Evolutionary conservation across 805 yeast species (phyloP).

Genomic region (Alloascoidea africana): DNA sequence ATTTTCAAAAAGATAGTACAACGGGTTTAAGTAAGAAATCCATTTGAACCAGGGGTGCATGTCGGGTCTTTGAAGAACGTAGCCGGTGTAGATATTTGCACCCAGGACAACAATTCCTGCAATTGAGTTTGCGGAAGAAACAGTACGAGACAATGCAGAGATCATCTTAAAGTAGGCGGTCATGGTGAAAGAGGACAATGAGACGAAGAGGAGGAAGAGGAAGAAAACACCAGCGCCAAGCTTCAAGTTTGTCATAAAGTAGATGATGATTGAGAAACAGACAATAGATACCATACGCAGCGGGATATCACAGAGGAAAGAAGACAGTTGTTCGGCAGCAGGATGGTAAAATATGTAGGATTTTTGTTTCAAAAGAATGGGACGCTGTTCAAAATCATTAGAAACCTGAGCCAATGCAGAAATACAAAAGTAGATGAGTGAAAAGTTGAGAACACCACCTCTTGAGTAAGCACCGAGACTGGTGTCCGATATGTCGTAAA

Average conservation of each 20-base stretch:
- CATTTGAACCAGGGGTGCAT: slow-evolving; percentile 66
- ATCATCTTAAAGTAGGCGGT: slow-evolving; percentile 36
- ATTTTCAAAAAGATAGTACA: slow-evolving; percentile 44
- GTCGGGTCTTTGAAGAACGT: slow-evolving; percentile 24
- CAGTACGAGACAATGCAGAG: slow-evolving; percentile 32
- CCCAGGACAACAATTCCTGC: slow-evolving; percentile 39
- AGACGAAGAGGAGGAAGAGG: slow-evolving; percentile 29
- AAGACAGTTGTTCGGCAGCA: slow-evolving; percentile 55
- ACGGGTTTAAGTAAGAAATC: slow-evolving; percentile 44
- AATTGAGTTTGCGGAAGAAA: slow-evolving; percentile 44
- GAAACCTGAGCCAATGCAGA: slow-evolving; percentile 41
- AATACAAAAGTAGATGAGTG: slow-evolving; percentile 46
- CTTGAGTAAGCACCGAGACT: slow-evolving; percentile 48
- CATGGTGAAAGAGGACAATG: slow-evolving; percentile 29
- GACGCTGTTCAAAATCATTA: slow-evolving; percentile 32
- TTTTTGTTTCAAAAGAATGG: slow-evolving; percentile 57
- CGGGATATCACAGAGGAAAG: slow-evolving; percentile 47
- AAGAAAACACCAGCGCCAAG: slow-evolving; percentile 39
- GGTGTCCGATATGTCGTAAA: slow-evolving; percentile 30
- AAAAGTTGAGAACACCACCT: slow-evolving; percentile 48
- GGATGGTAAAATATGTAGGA: slow-evolving; percentile 61
- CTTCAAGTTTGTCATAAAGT: slow-evolving; percentile 40
- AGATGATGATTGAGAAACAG: slow-evolving; percentile 31
- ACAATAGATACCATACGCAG: slow-evolving; percentile 32
- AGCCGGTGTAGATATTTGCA: slow-evolving; percentile 47